Evolutionary conservation across 306 rosid genomes (phyloP), one percentile per base, ranked within the genome.

Genomic region (Dicorynia guianensis): DNA sequence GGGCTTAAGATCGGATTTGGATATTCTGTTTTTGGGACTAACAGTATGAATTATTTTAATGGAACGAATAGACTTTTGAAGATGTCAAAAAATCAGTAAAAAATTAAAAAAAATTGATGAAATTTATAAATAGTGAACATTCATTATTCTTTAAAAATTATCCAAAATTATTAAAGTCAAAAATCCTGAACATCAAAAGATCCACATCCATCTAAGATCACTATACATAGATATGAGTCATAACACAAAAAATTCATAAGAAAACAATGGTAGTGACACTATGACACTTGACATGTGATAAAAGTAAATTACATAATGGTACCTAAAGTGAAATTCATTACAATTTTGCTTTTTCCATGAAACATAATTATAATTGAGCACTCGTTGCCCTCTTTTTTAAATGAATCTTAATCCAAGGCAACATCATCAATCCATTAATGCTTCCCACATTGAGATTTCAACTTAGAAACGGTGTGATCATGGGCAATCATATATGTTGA

Each of bases 161-260:
- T n/a, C n/a, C n/a, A n/a, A n/a, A n/a, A n/a, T n/a, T n/a, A n/a
- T n/a, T n/a, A n/a, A n/a, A n/a, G n/a, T n/a, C n/a, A n/a, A n/a
- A n/a, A n/a, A n/a, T n/a, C n/a, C n/a, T n/a, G n/a, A n/a, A n/a
- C n/a, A n/a, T n/a, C n/a, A n/a, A n/a, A n/a, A n/a, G n/a, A n/a
- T n/a, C n/a, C n/a, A 58, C 40, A 40, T 44, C 55, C 25, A 20
- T 54, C 55, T 57, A 43, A 57, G 74, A 69, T 69, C 74, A 52
- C 15, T n/a, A 17, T 58, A 49, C 14, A 34, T 14, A 39, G 53
- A 69, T 53, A 17, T 68, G 48, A 47, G 12, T 50, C 61, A 50
- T 36, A 50, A n/a, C n/a, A n/a, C n/a, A n/a, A n/a, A n/a, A n/a
- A n/a, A n/a, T n/a, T n/a, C 19, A 25, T 53, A 53, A 36, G 38